Conservation (phyloP, 202 grass and related monocot species). For the Zizania palustris region DNA sequence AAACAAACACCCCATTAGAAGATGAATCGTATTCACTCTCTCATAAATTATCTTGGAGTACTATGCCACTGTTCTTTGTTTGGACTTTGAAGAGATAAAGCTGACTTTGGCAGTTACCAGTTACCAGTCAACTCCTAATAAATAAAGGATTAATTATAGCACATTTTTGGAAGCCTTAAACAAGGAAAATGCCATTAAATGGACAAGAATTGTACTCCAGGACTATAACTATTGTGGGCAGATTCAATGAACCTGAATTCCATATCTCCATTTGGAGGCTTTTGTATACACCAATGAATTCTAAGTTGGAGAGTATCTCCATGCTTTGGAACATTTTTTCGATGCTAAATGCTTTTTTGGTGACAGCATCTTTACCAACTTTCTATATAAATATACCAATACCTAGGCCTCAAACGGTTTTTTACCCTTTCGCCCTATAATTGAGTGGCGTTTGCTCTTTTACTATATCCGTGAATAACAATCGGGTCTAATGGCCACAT, state of each 20-base stretch:
- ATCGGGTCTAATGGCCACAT: too few relatives aligned
- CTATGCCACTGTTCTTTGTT: background rate
- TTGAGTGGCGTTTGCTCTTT: too few relatives aligned
- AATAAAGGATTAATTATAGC: background rate
- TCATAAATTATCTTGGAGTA: too few relatives aligned
- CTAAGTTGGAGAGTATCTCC: too few relatives aligned
- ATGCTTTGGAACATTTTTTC: too few relatives aligned
- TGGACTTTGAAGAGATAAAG: background rate
- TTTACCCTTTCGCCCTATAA: too few relatives aligned
- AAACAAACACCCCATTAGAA: too few relatives aligned
- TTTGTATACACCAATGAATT: background rate
- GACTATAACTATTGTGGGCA: constrained; percentile 10
- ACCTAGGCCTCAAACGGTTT: too few relatives aligned
- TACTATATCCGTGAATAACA: too few relatives aligned
- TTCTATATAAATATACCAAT: too few relatives aligned
- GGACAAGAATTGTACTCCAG: background rate
- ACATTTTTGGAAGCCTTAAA: constrained; percentile 26
- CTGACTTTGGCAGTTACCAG: background rate
- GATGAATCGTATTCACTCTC: too few relatives aligned
- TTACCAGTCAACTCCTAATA: background rate
- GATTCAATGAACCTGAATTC: constrained; percentile 46
- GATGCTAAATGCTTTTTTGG: background rate
- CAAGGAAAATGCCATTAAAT: background rate
- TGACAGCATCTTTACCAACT: too few relatives aligned
- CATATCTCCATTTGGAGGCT: background rate